phyloP scores from a whole-genome alignment of 495 filamentous ascomycete species.

The Bathelium albidoporum region DNA sequence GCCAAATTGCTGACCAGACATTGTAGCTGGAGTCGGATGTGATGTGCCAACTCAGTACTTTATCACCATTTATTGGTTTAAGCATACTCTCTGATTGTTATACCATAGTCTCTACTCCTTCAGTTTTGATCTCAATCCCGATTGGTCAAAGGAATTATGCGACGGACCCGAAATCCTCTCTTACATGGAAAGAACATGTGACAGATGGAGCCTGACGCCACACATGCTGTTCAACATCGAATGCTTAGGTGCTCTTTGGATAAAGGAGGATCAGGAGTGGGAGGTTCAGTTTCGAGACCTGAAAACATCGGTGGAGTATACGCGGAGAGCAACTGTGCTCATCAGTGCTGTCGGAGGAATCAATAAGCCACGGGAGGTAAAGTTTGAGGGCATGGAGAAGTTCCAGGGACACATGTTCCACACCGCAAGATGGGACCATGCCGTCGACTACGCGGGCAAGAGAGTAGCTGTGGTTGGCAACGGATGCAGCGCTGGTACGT shows the following conservation, averaged over 20 bases:
- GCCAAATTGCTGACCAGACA: not conserved
- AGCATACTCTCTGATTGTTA: not conserved
- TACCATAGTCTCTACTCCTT: slow-evolving; percentile 22
- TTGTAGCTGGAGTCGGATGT: slow-evolving; percentile 13
- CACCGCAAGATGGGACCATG: slow-evolving; percentile 46
- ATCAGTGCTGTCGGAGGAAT: slow-evolving; percentile 23
- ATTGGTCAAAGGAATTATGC: slow-evolving; percentile 26
- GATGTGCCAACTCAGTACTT: slow-evolving; percentile 20
- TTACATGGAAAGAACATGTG: slow-evolving; percentile 30
- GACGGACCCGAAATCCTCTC: slow-evolving; percentile 21
- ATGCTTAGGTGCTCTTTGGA: slow-evolving; percentile 25
- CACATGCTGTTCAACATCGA: slow-evolving; percentile 21
- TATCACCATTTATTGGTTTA: not conserved
- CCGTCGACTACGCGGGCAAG: slow-evolving; percentile 39
- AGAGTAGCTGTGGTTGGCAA: slow-evolving; percentile 51
- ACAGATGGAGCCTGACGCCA: slow-evolving; percentile 26
- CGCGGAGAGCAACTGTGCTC: slow-evolving; percentile 17
- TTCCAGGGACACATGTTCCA: slow-evolving; percentile 50
- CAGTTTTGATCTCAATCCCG: slow-evolving; percentile 26
- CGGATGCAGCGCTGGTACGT: slow-evolving; percentile 39
- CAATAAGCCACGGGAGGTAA: slow-evolving; percentile 6
- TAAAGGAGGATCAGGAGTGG: slow-evolving; percentile 19
- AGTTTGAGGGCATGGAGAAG: slow-evolving; percentile 41
- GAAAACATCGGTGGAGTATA: slow-evolving; percentile 18
- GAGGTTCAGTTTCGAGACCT: slow-evolving; percentile 23